Conservation (phyloP, 2,329 filamentous ascomycete species). For the Colletotrichum musae region DNA sequence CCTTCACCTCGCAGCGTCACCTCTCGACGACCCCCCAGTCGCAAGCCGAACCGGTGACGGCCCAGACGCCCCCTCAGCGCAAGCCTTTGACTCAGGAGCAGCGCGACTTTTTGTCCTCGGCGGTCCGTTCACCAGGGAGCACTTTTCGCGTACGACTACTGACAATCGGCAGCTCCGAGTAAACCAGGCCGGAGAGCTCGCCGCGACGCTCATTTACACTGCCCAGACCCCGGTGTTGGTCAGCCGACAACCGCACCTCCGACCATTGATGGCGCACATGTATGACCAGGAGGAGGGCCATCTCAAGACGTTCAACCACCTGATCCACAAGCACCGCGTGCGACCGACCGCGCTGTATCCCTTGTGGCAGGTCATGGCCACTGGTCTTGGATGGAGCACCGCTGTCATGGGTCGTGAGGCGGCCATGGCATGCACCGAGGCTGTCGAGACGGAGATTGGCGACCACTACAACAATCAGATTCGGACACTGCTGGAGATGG, state of each 20-base stretch:
- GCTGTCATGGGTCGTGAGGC: conserved; percentile 91
- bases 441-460: conserved; percentile 98
- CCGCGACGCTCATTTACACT: conserved; percentile 93
- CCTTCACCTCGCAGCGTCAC: conserved; percentile 20
- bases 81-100: conserved; percentile 79
- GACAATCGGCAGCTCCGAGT: conserved; percentile 78
- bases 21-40: conserved; percentile 28
- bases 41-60: conserved; percentile 28
- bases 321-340: conserved; percentile 88
- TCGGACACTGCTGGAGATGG: conserved; percentile 84
- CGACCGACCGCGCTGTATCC: conserved; percentile 95
- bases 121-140: conserved; percentile 61
- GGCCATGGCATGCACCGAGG: conserved; percentile 98
- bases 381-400: conserved; percentile 89
- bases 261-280: conserved; percentile 96
- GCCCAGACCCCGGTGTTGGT: conserved; percentile 89
- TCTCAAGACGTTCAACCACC: conserved; percentile 85
- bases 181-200: conserved; percentile 98
- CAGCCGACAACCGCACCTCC: conserved; percentile 86
- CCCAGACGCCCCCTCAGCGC: conserved; percentile 48
- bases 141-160: conserved; percentile 14
- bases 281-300: conserved; percentile 95
- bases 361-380: conserved; percentile 86
- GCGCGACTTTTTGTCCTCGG: conserved; percentile 81
- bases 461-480: conserved; percentile 97